Evolutionary conservation across 768 basidiomycete genomes (phyloP).

Genomic region (Mycena albidolilacea): DNA sequence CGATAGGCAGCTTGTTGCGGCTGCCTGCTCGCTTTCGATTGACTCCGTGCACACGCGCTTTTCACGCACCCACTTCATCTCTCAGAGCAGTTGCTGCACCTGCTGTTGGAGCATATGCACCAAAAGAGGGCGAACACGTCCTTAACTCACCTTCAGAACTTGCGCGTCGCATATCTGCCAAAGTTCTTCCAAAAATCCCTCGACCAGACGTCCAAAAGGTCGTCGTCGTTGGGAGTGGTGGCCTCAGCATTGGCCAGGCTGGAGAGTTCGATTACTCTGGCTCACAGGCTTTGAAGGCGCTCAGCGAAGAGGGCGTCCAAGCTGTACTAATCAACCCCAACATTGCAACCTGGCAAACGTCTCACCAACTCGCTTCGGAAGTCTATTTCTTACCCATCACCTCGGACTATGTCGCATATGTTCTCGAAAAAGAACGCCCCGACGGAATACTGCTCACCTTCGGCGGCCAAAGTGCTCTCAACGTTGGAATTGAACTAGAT

Average conservation of each 20-base stretch:
- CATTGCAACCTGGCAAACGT: conserved; percentile 99
- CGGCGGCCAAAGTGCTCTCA: conserved; percentile 97
- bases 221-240: conserved; percentile 96
- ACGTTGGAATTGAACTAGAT: conserved; percentile 97
- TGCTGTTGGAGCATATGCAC: conserved; percentile 78
- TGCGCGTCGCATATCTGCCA: conserved; percentile 93
- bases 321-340: conserved; percentile 98
- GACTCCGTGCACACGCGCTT: conserved; percentile 59
- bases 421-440: conserved; percentile 97
- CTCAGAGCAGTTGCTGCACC: conserved; percentile 80
- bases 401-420: conserved; percentile 97
- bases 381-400: conserved; percentile 99
- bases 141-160: conserved; percentile 96
- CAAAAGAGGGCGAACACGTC: conserved; percentile 80
- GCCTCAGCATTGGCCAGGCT: conserved; percentile 97
- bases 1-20: conserved; percentile 50
- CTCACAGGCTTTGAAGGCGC: conserved; percentile 98
- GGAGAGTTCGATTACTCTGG: conserved; percentile 99
- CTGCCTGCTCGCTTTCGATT: conserved; percentile 57
- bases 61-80: conserved; percentile 69
- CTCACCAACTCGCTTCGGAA: conserved; percentile 95
- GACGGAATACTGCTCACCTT: conserved; percentile 98
- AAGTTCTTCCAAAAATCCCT: conserved; percentile 92
- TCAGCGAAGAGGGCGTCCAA: conserved; percentile 94
- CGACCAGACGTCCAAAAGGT: conserved; percentile 95